Conservation (phyloP, 306 rosid genomes). For the Corylus heterophylla region DNA sequence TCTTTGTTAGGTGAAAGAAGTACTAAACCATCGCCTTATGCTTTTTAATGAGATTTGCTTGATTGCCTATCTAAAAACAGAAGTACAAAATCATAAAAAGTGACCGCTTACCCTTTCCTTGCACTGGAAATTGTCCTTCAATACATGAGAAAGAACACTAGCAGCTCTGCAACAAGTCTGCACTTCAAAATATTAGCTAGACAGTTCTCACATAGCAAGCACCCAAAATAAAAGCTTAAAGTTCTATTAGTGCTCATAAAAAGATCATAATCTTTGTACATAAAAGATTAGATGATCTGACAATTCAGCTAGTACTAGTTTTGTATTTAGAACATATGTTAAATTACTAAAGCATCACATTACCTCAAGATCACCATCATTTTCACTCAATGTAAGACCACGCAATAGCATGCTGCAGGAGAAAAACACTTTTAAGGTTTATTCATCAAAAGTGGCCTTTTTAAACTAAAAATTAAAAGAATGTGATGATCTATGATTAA, state of each 20-base stretch:
- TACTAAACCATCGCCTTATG: not conserved
- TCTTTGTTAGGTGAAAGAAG: not conserved
- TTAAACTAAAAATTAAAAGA: constrained; percentile 7
- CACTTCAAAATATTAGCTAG: constrained; percentile 34
- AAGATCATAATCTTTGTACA: not conserved
- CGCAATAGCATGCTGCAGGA: constrained; percentile 82
- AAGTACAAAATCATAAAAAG: no score
- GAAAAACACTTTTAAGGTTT: constrained; percentile 25
- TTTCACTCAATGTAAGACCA: constrained; percentile 84
- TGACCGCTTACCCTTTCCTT: constrained; percentile 80
- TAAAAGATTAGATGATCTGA: constrained; percentile 20
- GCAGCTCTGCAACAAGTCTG: constrained; percentile 97
- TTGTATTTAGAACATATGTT: constrained; percentile 6
- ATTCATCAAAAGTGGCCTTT: constrained; percentile 21
- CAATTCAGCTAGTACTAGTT: constrained; percentile 13
- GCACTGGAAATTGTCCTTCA: constrained; percentile 81
- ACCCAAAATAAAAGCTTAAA: not conserved
- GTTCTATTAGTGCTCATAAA: not conserved
- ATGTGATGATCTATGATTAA: constrained; percentile 12
- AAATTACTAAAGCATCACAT: constrained; percentile 17
- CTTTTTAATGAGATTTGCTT: no score
- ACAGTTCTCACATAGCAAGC: constrained; percentile 16
- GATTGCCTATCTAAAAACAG: no score
- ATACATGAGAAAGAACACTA: constrained; percentile 85
- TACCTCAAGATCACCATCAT: constrained; percentile 88